Evolutionary conservation across 768 basidiomycete species (phyloP).

Genomic region (Hysterangium stoloniferum): DNA sequence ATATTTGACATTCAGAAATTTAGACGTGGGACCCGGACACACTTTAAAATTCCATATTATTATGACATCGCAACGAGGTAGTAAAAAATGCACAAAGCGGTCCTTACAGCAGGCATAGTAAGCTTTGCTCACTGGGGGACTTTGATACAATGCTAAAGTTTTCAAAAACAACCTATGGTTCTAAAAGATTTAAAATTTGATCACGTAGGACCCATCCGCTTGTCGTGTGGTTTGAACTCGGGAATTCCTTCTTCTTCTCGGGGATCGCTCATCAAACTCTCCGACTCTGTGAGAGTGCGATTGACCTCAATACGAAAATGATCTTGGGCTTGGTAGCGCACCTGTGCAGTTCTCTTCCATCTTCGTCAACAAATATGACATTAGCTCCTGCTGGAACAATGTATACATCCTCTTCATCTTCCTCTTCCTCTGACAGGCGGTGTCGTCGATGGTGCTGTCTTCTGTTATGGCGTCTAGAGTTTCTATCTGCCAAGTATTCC

Average conservation of each 20-base stretch:
- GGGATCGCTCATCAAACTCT: constrained; percentile 33
- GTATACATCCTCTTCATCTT: constrained; percentile 43
- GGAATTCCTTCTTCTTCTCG: constrained; percentile 28
- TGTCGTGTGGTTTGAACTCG: constrained; percentile 6
- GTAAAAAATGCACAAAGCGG: too few species aligned
- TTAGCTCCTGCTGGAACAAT: constrained; percentile 58
- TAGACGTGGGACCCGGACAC: too few species aligned
- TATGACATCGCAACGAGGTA: too few species aligned
- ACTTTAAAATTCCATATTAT: too few species aligned
- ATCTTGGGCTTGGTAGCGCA: background rate
- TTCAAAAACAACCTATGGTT: background rate
- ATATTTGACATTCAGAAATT: too few species aligned
- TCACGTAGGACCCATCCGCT: constrained; percentile 10
- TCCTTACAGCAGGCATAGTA: too few species aligned
- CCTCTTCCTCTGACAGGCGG: too few species aligned
- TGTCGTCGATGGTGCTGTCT: constrained; percentile 5
- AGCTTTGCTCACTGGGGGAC: too few species aligned
- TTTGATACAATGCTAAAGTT: background rate
- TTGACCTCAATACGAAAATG: too few species aligned
- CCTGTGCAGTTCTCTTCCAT: constrained; percentile 14
- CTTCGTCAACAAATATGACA: constrained; percentile 59
- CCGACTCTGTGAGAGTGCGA: constrained; percentile 37
- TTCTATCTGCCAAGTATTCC: constrained; percentile 3
- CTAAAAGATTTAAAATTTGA: constrained; percentile 3
- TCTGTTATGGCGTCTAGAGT: background rate